Evolutionary conservation across 768 basidiomycete genomes (phyloP).

Genomic region (Lactifluus rugatus): DNA sequence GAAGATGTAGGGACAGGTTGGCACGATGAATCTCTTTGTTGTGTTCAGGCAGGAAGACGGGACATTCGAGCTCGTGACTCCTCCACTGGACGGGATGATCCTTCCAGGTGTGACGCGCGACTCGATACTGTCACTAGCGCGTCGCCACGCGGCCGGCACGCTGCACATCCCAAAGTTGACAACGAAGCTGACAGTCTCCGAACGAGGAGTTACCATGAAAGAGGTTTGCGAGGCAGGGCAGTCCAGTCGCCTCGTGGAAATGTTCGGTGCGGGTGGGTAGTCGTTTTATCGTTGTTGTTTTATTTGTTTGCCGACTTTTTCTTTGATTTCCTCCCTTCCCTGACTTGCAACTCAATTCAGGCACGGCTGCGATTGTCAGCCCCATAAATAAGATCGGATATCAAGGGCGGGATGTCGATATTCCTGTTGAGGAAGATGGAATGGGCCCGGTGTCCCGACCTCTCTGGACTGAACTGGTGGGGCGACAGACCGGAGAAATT

Average conservation of each 20-base stretch:
- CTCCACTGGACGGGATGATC: slow-evolving; percentile 28
- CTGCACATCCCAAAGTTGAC: slow-evolving; percentile 21
- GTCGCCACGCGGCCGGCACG: slow-evolving; percentile 28
- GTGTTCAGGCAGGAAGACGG: slow-evolving; percentile 53
- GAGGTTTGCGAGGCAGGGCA: slow-evolving; percentile 25
- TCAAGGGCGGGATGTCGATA: slow-evolving; percentile 30
- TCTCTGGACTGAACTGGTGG: slow-evolving; percentile 30
- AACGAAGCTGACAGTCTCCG: slow-evolving; percentile 22
- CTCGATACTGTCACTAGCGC: slow-evolving; percentile 30
- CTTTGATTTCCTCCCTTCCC: neutral
- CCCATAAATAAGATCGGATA: slow-evolving; percentile 34
- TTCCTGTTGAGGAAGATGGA: slow-evolving; percentile 33
- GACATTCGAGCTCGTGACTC: slow-evolving; percentile 23
- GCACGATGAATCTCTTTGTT: slow-evolving; percentile 77
- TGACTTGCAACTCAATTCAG: slow-evolving; percentile 12
- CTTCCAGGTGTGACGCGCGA: slow-evolving; percentile 37
- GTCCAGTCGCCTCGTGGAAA: slow-evolving; percentile 26
- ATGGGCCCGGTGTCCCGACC: slow-evolving; percentile 33
- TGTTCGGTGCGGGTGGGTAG: slow-evolving; percentile 25
- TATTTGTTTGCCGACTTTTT: neutral
- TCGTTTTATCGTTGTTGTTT: too few relatives aligned
- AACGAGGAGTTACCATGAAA: slow-evolving; percentile 27
- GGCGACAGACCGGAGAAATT: slow-evolving; percentile 35
- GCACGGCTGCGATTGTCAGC: slow-evolving; percentile 34
- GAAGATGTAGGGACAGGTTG: slow-evolving; percentile 40